A percentile compares a stretch with the other conserved stretches of the same genome.
These are phyloP conservation scores for Coemansia sp. DNA, from an alignment of 192 early-diverging fungal genomes.

Conservation along the genomic window DNA sequence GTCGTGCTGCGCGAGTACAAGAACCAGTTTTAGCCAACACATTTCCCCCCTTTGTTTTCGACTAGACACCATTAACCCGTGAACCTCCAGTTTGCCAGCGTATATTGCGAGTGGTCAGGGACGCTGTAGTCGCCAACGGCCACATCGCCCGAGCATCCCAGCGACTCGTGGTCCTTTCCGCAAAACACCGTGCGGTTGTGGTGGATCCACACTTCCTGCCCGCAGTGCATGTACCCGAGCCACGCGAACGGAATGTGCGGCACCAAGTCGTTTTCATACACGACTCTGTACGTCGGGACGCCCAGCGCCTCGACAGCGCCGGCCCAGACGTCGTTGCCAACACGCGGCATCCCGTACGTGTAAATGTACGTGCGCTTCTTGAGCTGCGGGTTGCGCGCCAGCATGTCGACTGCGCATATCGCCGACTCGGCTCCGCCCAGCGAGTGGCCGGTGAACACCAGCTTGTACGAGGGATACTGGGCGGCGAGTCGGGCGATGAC, in stretches of 20 bases:
- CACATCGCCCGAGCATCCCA: slow-evolving; percentile 24
- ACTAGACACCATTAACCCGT: neutral
- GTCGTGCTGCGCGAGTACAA: slow-evolving; percentile 64
- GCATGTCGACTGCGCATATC: slow-evolving; percentile 39
- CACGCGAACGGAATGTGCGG: slow-evolving; percentile 52
- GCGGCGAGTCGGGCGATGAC: slow-evolving; percentile 12
- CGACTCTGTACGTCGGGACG: slow-evolving; percentile 33
- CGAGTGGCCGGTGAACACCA: slow-evolving; percentile 54
- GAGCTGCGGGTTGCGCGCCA: slow-evolving; percentile 19
- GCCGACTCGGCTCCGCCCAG: slow-evolving; percentile 49
- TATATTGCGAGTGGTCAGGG: slow-evolving; percentile 40
- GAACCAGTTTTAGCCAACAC: slow-evolving; percentile 20
- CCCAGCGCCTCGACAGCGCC: slow-evolving; percentile 17
- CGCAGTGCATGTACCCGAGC: slow-evolving; percentile 48
- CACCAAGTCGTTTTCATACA: slow-evolving; percentile 47
- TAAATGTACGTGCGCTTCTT: slow-evolving; percentile 36
- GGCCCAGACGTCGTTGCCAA: slow-evolving; percentile 48
- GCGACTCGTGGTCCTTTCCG: slow-evolving; percentile 25
- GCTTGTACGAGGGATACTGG: slow-evolving; percentile 28
- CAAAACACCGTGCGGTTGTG: slow-evolving; percentile 38
- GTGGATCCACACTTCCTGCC: slow-evolving; percentile 51
- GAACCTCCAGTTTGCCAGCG: slow-evolving; percentile 32
- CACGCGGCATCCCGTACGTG: slow-evolving; percentile 51
- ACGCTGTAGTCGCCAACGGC: slow-evolving; percentile 33
- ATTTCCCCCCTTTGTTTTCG: neutral